Base-by-base conservation (phyloP, 306 rosid genomes). In the Prunus kanzakura region DNA sequence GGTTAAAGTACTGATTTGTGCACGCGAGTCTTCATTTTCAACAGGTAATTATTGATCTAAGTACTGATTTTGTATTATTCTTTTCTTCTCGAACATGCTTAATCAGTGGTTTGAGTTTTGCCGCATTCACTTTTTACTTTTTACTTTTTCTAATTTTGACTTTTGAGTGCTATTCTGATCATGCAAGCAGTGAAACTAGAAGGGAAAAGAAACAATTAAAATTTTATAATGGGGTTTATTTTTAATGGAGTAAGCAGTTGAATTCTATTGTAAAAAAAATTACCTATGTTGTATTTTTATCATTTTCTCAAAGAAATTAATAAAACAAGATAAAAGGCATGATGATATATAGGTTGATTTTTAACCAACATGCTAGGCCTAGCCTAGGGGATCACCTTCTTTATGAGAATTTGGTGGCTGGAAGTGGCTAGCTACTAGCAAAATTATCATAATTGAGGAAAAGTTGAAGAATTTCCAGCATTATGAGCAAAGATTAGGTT, bases 1-100 rank as follows among this genome's bases (percentile, higher is more conserved):
- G 3, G 79, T 72, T 72, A 71, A 76, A 80, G 77, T 80, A 84
- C 74, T 49, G 38, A 38, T 41, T 55, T 69, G 64, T 78, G 88
- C 97, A 88, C 88, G 96, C 95, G 83, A 67, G 84, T 75, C 81
- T 83, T 60, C 4, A 18, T 73, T 86, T 88, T 84, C 89, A 75
- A 83, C 58, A 63, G 85, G 75, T 65, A 73, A 87, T 89, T 85
- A 90, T 88, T 74, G 55, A 23, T 76, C 63, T 81, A 76, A 78
- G 63, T 80, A 68, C 81, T 68, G 61, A 25, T 77, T 84, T 79
- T 75, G 67, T 11, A 43, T 6, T n/a, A 9, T 71, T 79, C 52
- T 82, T 74, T 79, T 45, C 51, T 32, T 54, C 56, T 56, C 30
- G 73, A 72, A 58, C 73, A 63, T 63, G 69, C 75, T 29, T 64